Evolutionary conservation across 2,329 filamentous ascomycete genomes (phyloP).

Genomic region (Knoxdaviesia proteae): DNA sequence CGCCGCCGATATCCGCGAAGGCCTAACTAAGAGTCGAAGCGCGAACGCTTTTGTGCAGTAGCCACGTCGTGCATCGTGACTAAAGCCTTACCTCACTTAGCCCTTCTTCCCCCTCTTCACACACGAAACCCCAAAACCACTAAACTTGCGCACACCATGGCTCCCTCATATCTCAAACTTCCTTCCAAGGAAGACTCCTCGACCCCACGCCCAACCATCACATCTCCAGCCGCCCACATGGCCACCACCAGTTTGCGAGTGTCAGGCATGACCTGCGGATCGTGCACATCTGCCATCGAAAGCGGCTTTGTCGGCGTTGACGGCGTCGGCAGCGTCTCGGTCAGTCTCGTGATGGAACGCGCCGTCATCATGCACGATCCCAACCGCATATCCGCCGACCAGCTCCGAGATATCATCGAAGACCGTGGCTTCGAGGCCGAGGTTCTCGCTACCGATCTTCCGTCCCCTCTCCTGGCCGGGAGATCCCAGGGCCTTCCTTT

Average conservation of each 20-base stretch:
- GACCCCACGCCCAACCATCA: constrained; percentile 11
- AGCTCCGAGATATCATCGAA: constrained; percentile 70
- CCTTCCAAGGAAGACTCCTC: constrained; percentile 17
- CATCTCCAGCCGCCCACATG: constrained; percentile 37
- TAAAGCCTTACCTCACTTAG: no score
- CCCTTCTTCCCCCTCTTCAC: no score
- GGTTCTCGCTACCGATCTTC: constrained; percentile 63
- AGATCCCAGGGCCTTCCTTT: neutral
- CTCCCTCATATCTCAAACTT: constrained; percentile 26
- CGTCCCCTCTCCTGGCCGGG: constrained; percentile 22
- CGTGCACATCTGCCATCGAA: constrained; percentile 91
- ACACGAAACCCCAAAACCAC: no score
- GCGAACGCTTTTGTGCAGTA: no score
- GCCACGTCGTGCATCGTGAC: no score
- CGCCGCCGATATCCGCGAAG: no score
- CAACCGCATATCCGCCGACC: constrained; percentile 47
- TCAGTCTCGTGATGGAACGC: constrained; percentile 86
- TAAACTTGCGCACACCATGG: constrained; percentile 17
- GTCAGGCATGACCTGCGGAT: constrained; percentile 82
- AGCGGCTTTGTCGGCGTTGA: constrained; percentile 65
- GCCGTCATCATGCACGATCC: constrained; percentile 88
- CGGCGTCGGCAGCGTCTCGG: constrained; percentile 69
- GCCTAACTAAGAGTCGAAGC: no score
- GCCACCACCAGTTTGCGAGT: constrained; percentile 81
- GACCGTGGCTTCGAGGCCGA: constrained; percentile 83